Percentiles rank a stretch among this genome's conserved stretches.
These are phyloP conservation scores for Huntiella omanensis DNA, from an alignment of 2,329 filamentous ascomycete genomes.

Conservation along the genomic window DNA sequence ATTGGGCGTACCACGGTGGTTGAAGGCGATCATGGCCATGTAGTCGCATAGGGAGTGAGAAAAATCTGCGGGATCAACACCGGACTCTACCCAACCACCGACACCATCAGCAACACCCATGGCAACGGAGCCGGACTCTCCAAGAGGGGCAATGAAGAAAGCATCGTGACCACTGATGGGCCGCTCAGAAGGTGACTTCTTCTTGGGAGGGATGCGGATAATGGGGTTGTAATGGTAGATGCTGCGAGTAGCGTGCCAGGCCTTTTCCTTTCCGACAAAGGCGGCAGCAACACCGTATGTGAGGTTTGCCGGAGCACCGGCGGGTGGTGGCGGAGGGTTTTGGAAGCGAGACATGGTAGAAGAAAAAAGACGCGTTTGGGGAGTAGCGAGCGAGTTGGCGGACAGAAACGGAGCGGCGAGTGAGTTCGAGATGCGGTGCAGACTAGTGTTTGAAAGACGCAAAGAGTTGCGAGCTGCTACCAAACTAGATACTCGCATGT, in stretches of 20 bases:
- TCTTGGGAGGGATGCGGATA: conserved; percentile 35
- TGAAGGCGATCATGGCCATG: conserved; percentile 60
- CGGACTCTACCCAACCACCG: conserved; percentile 83
- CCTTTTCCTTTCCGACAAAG: conserved; percentile 52
- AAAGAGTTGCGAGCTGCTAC: conserved; percentile 12
- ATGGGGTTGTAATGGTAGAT: conserved; percentile 55
- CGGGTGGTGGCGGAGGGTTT: conserved; percentile 1
- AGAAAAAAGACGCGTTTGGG: conserved; percentile 6
- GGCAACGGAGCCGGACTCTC: conserved; percentile 50
- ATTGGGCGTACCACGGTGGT: conserved; percentile 40
- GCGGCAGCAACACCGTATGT: conserved; percentile 56
- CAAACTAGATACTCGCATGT: conserved; percentile 11
- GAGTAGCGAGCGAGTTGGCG: background rate
- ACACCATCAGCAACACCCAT: conserved; percentile 90
- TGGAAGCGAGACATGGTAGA: conserved; percentile 7
- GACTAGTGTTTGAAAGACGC: conserved; percentile 9
- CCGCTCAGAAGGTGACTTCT: conserved; percentile 36
- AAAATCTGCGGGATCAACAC: conserved; percentile 87
- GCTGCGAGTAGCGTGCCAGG: conserved; percentile 48
- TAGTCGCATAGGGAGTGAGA: conserved; percentile 84
- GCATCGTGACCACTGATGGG: conserved; percentile 84
- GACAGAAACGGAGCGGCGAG: conserved; percentile 1
- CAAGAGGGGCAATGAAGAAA: conserved; percentile 78
- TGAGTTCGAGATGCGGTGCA: background rate
- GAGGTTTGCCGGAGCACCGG: conserved; percentile 21